A percentile compares a stretch with the other conserved stretches of the same genome.
These are phyloP conservation scores for Aspergillus asperescens DNA, from an alignment of 495 filamentous ascomycete genomes.

Conservation along the genomic window DNA sequence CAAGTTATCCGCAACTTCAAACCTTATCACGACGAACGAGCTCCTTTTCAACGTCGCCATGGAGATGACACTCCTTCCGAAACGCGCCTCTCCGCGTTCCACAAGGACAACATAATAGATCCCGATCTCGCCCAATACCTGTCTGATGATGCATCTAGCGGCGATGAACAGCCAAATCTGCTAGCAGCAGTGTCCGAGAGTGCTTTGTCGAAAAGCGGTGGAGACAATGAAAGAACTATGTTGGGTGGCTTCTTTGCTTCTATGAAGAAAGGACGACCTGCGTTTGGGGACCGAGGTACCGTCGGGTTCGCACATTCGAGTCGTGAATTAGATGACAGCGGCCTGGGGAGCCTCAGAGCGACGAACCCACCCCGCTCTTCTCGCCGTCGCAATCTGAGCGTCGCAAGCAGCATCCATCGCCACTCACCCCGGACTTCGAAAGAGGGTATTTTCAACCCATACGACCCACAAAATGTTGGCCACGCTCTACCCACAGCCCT, in stretches of 20 bases:
- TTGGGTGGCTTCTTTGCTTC: conserved; percentile 53
- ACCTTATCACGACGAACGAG: conserved; percentile 65
- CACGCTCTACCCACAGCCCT: conserved; percentile 16
- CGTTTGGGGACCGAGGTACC: conserved; percentile 63
- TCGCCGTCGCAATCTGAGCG: conserved; percentile 71
- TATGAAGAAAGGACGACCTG: conserved; percentile 68
- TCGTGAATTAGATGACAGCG: conserved; percentile 56
- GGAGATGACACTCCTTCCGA: conserved; percentile 57
- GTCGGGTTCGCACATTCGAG: conserved; percentile 56
- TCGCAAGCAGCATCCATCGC: conserved; percentile 64
- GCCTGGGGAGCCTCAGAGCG: conserved; percentile 54
- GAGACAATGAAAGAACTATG: conserved; percentile 51
- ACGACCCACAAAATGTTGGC: conserved; percentile 24
- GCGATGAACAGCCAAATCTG: conserved; percentile 85
- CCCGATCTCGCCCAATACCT: conserved; percentile 92
- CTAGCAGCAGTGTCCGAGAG: conserved; percentile 63
- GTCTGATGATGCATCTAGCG: conserved; percentile 90
- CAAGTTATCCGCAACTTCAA: conserved; percentile 60
- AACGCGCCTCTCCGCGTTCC: conserved; percentile 79
- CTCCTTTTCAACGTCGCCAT: conserved; percentile 78
- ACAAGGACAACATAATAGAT: conserved; percentile 97
- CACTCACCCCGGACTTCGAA: conserved; percentile 58
- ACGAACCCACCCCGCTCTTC: conserved; percentile 49
- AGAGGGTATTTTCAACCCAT: conserved; percentile 33
- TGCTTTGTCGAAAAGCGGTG: conserved; percentile 41